Conservation (phyloP, 2,329 filamentous ascomycete genomes). For the Botrytis hyacinthi region DNA sequence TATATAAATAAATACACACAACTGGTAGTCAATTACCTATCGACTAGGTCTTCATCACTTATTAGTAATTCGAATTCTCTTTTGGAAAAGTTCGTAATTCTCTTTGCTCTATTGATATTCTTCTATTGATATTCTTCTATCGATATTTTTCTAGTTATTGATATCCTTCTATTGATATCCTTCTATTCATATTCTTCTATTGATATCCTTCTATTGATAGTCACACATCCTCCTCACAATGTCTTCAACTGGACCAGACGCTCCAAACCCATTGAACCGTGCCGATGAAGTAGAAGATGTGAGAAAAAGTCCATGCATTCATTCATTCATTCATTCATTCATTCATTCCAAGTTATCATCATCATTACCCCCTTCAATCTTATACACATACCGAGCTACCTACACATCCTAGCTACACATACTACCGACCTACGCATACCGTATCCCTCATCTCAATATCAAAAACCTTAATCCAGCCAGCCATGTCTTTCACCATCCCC, state of each 20-base stretch:
- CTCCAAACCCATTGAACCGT: conserved; percentile 35
- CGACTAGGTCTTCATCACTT: background rate
- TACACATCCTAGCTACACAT: background rate
- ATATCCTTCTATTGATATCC: too few relatives aligned
- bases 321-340: background rate
- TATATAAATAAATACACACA: too few relatives aligned
- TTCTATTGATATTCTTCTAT: background rate
- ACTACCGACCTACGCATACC: background rate
- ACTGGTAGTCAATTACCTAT: too few relatives aligned
- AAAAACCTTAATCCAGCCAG: background rate
- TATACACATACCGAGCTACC: background rate
- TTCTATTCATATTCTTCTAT: too few relatives aligned
- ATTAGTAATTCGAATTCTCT: background rate
- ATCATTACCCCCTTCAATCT: background rate
- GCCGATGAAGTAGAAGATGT: conserved; percentile 50
- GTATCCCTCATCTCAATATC: background rate
- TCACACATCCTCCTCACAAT: conserved; percentile 1
- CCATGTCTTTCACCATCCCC: background rate
- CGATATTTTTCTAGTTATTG: too few relatives aligned
- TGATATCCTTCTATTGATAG: too few relatives aligned
- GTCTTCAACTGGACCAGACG: conserved; percentile 10
- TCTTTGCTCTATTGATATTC: background rate
- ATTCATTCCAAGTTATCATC: background rate
- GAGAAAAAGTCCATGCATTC: conserved; percentile 32
- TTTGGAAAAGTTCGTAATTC: background rate